Conservation (phyloP, 352 stramenopile genomes). For the Globisporangium cylindrosporum region DNA sequence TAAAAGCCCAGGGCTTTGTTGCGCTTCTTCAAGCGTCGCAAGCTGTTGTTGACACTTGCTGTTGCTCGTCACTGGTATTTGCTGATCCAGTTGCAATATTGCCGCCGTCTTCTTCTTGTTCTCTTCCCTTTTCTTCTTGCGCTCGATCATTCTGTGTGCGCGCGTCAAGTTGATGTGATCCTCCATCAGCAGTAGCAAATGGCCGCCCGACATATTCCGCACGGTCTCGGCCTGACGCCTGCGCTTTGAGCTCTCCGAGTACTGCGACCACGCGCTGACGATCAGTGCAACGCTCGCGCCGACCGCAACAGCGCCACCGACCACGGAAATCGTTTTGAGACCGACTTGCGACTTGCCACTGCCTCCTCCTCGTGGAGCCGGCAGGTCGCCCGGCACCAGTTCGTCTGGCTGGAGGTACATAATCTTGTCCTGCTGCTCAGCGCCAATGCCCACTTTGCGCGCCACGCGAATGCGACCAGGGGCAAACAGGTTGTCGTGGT, state of each 20-base stretch:
- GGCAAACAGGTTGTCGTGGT: constrained; percentile 83
- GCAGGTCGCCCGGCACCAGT: constrained; percentile 51
- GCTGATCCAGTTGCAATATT: neutral
- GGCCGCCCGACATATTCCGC: constrained; percentile 69
- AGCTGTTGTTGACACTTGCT: neutral
- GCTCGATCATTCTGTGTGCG: constrained; percentile 19
- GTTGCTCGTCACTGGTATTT: neutral
- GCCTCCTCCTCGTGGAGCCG: constrained; percentile 22
- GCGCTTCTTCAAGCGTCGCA: neutral
- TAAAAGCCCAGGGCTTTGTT: neutral
- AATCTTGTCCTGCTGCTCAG: constrained; percentile 61
- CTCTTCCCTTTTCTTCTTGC: constrained; percentile 13
- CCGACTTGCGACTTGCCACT: constrained; percentile 21
- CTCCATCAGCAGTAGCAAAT: constrained; percentile 68
- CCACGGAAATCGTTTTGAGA: constrained; percentile 55
- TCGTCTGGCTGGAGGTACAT: constrained; percentile 82
- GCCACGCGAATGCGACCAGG: constrained; percentile 67
- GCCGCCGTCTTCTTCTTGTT: constrained; percentile 17
- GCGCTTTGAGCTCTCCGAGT: constrained; percentile 64
- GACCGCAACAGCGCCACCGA: constrained; percentile 76
- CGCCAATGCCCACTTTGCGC: constrained; percentile 53
- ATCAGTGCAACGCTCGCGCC: constrained; percentile 75
- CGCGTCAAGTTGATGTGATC: constrained; percentile 41
- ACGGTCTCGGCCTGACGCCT: constrained; percentile 68
- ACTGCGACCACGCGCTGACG: constrained; percentile 80